Base-by-base conservation (phyloP, 352 stramenopile genomes). In the Pythium graminicola region DNA sequence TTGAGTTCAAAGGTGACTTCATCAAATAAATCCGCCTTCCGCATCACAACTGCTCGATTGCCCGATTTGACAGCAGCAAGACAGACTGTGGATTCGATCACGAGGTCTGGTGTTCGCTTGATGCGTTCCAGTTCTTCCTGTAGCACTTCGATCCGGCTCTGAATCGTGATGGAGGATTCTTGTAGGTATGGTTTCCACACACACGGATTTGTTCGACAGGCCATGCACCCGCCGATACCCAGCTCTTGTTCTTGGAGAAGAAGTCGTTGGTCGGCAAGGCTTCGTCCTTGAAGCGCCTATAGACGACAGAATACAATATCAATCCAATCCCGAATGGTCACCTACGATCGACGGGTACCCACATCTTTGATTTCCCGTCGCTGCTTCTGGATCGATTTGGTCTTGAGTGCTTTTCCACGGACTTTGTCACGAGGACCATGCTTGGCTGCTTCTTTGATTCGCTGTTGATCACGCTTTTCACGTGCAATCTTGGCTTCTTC, bases 211-310 rank as follows among this genome's bases (percentile, higher is more conserved):
- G 75, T 66, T 13, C 70, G 70, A 32, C 87, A 96, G 24, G 83
- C 87, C 55, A 93, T 84, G 44, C 87, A 96, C 3, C 82, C 88
- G 9, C 67, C 72, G 14, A 63, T 36, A 0, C 87, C 86, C 0
- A 96, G 69, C 28, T 85, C 72, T 36, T 86, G 71, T 26, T 89
- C 77, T 44, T 88, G 69, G 2, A 79, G 28, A 7, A 90, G 49
- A 14, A 72, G 57, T 11, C 72, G 72, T 22, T 91, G 70, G 28
- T 90, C 75, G 32, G 88, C 76, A 4, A 90, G 64, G 38, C 65
- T 85, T 14, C 67, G 69, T 10, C 65, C 70, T 53, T 76, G 76
- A 7, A 92, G 60, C 42, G 53, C 19, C 50, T 57, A 29, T 13
- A 24, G 2, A 24, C 7, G 26, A 28, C 17, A 22, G 11, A 29